These are phyloP conservation scores for Sphagnurus paluster DNA, from an alignment of 1,284 basidiomycete genomes.

Conservation along the genomic window DNA sequence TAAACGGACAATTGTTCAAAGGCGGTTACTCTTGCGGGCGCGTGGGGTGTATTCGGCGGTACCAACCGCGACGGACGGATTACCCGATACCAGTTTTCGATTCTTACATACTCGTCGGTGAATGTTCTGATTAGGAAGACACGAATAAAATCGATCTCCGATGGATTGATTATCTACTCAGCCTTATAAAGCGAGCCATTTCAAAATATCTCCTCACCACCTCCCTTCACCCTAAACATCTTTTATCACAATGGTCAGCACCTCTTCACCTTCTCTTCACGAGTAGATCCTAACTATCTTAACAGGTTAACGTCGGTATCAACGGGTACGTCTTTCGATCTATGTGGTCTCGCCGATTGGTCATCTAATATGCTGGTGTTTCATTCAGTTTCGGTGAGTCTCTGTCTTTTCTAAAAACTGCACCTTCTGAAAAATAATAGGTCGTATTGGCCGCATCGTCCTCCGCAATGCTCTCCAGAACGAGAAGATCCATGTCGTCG, in stretches of 20 bases:
- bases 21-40: no score
- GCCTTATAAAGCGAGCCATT: slow-evolving; percentile 13
- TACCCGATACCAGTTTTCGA: not conserved
- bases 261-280: not conserved
- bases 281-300: not conserved
- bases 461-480: slow-evolving; percentile 90
- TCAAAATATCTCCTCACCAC: slow-evolving; percentile 6
- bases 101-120: not conserved
- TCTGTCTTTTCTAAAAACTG: not conserved
- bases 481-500: slow-evolving; percentile 79
- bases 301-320: slow-evolving; percentile 87
- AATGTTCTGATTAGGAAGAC: slow-evolving; percentile 5
- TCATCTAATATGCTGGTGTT: slow-evolving; percentile 24
- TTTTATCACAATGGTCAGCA: slow-evolving; percentile 19
- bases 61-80: no score
- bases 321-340: slow-evolving; percentile 68
- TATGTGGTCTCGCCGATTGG: slow-evolving; percentile 1
- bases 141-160: slow-evolving; percentile 19
- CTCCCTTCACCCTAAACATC: slow-evolving; percentile 7
- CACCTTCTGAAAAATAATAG: slow-evolving; percentile 39
- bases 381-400: slow-evolving; percentile 76
- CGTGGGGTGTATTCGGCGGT: no score
- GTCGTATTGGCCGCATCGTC: slow-evolving; percentile 98
- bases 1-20: no score
- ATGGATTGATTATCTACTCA: slow-evolving; percentile 22